phyloP scores from a whole-genome alignment of 2,329 filamentous ascomycete genomes.

The Colletotrichum lini region DNA sequence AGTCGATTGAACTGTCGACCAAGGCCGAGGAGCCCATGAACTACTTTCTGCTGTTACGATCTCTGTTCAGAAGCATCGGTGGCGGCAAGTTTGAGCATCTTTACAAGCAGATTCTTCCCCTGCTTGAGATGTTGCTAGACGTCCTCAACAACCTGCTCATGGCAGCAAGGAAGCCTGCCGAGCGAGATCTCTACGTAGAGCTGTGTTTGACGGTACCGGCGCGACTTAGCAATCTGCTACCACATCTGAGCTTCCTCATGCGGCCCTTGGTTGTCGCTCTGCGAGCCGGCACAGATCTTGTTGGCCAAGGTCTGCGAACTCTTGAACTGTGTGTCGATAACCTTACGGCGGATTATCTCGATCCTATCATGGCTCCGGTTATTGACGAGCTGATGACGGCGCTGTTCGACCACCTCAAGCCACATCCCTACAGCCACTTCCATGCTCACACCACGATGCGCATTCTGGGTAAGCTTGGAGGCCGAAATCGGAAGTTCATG shows the following conservation, averaged over 20 bases:
- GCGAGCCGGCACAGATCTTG: constrained; percentile 90
- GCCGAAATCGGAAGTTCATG: constrained; percentile 95
- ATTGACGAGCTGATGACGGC: constrained; percentile 99
- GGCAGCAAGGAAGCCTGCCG: constrained; percentile 89
- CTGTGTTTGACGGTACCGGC: constrained; percentile 96
- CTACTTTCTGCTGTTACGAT: constrained; percentile 94
- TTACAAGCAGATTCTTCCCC: constrained; percentile 96
- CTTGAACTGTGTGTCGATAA: constrained; percentile 98
- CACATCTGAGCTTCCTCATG: constrained; percentile 97
- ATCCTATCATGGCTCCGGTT: constrained; percentile 98
- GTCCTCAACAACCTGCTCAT: constrained; percentile 95
- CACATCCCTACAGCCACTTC: constrained; percentile 96
- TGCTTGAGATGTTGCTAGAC: constrained; percentile 97
- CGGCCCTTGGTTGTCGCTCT: constrained; percentile 95
- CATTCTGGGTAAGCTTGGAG: constrained; percentile 95
- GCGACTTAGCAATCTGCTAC: constrained; percentile 91
- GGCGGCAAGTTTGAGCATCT: constrained; percentile 97
- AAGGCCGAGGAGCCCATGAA: constrained; percentile 98
- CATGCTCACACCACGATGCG: constrained; percentile 98
- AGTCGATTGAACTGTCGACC: constrained; percentile 95
- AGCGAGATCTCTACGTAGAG: constrained; percentile 97
- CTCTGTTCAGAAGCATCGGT: constrained; percentile 95
- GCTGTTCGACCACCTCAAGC: constrained; percentile 94
- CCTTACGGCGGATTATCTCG: constrained; percentile 95
- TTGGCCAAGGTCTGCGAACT: constrained; percentile 93